phyloP scores from a whole-genome alignment of 225 moss, liverwort and hornwort species.

The Asterella californica region DNA sequence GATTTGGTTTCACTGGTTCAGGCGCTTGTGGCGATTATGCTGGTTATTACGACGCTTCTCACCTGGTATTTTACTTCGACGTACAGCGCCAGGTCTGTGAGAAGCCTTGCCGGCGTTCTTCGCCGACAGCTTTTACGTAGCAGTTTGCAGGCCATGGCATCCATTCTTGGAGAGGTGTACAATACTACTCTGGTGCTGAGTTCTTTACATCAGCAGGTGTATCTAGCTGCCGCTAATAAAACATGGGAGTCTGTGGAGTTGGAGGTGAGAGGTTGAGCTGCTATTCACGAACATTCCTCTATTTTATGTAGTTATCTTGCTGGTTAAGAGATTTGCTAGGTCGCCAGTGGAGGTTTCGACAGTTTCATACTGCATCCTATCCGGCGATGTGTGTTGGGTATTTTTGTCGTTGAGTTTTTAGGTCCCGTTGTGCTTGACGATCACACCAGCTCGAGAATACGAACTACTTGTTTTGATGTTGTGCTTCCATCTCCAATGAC shows the following conservation, averaged over 20 bases:
- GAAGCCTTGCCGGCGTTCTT: slow-evolving; percentile 34
- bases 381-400: too few species aligned
- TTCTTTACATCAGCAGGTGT: slow-evolving; percentile 33
- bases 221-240: slow-evolving; percentile 14
- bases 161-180: slow-evolving; percentile 38
- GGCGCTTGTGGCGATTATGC: slow-evolving; percentile 46
- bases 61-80: slow-evolving; percentile 46
- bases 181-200: slow-evolving; percentile 33
- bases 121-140: slow-evolving; percentile 34
- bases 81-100: slow-evolving; percentile 35
- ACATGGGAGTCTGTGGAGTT: slow-evolving; percentile 33
- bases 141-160: slow-evolving; percentile 35
- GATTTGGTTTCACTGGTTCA: slow-evolving; percentile 2
- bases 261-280: slow-evolving; percentile 17
- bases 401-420: too few species aligned
- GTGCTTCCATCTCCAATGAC: background rate
- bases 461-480: background rate
- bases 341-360: too few species aligned
- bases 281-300: background rate
- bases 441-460: background rate
- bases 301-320: background rate
- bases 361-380: too few species aligned
- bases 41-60: slow-evolving; percentile 36
- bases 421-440: background rate
- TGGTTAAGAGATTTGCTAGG: too few species aligned